Conservation (phyloP, 2,329 filamentous ascomycete species). For the Alternaria tenuissima region DNA sequence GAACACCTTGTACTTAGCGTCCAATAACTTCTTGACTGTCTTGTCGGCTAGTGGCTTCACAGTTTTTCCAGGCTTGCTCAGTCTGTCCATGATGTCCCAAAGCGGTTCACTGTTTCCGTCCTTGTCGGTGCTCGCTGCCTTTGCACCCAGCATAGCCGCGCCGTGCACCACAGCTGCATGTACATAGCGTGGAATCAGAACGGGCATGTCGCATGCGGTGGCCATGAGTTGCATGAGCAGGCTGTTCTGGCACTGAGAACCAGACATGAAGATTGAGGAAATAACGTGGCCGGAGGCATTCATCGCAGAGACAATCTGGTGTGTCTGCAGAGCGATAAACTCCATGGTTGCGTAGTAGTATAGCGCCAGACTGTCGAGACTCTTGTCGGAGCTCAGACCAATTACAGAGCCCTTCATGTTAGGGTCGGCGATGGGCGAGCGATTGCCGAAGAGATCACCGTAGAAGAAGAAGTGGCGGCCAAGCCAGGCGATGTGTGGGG, state of each 20-base stretch:
- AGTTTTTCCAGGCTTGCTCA: slow-evolving; percentile 91
- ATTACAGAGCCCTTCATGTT: slow-evolving; percentile 92
- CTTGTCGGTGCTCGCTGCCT: slow-evolving; percentile 85
- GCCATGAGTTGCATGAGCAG: slow-evolving; percentile 92
- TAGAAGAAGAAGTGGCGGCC: slow-evolving; percentile 98
- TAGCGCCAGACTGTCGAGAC: slow-evolving; percentile 83
- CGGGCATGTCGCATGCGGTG: slow-evolving; percentile 88
- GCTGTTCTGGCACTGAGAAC: slow-evolving; percentile 95
- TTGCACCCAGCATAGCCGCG: slow-evolving; percentile 97
- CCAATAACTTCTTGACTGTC: slow-evolving; percentile 79
- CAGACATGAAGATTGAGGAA: slow-evolving; percentile 97
- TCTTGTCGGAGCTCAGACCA: slow-evolving; percentile 86
- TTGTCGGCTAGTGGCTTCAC: slow-evolving; percentile 77
- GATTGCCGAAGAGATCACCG: slow-evolving; percentile 95
- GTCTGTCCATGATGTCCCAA: slow-evolving; percentile 97
- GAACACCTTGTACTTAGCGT: slow-evolving; percentile 95
- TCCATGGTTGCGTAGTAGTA: slow-evolving; percentile 98
- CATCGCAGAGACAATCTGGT: slow-evolving; percentile 94
- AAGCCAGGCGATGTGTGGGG: slow-evolving; percentile 83
- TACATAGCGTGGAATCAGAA: slow-evolving; percentile 91
- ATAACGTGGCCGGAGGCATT: slow-evolving; percentile 88
- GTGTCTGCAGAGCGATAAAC: slow-evolving; percentile 96
- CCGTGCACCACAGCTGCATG: slow-evolving; percentile 96
- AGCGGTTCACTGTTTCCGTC: slow-evolving; percentile 83
- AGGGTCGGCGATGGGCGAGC: slow-evolving; percentile 89